Evolutionary conservation across 2,329 filamentous ascomycete species (phyloP).

Genomic region (Epichloe baconii): DNA sequence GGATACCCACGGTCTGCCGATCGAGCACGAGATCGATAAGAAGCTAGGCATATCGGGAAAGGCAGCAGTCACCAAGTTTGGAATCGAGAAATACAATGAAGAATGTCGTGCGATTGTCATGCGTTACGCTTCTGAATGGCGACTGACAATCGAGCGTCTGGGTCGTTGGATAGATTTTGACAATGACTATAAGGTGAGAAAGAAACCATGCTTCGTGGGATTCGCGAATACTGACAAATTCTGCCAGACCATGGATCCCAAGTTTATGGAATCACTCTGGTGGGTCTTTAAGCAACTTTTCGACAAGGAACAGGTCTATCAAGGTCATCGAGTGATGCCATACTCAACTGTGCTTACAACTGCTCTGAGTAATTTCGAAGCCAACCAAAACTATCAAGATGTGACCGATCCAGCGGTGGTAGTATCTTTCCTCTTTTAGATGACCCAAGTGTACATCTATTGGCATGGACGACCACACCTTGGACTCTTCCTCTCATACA

Average conservation of each 20-base stretch:
- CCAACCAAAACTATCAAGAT: conserved; percentile 89
- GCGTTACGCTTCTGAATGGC: conserved; percentile 79
- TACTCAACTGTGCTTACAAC: conserved; percentile 87
- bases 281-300: conserved; percentile 94
- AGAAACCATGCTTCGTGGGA: not conserved
- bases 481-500: conserved; percentile 72
- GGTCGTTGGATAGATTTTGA: conserved; percentile 98
- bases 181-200: conserved; percentile 75
- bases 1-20: conserved; percentile 88
- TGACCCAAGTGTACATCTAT: conserved; percentile 59
- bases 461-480: conserved; percentile 85
- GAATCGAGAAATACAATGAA: conserved; percentile 79
- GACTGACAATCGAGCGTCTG: conserved; percentile 71
- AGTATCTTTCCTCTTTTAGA: conserved; percentile 70
- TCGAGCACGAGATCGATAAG: conserved; percentile 97
- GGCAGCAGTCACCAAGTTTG: conserved; percentile 75
- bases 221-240: not conserved
- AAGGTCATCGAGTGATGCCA: conserved; percentile 85
- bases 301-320: conserved; percentile 81
- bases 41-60: conserved; percentile 80
- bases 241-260: conserved; percentile 72
- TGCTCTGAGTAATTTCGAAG: conserved; percentile 83
- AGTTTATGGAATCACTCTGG: conserved; percentile 93
- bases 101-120: conserved; percentile 91
- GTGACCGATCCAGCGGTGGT: conserved; percentile 84